A percentile compares a stretch with the other conserved stretches of the same genome.
phyloP scores from a whole-genome alignment of 2,329 filamentous ascomycete species.

The Colletotrichum echinochloae region DNA sequence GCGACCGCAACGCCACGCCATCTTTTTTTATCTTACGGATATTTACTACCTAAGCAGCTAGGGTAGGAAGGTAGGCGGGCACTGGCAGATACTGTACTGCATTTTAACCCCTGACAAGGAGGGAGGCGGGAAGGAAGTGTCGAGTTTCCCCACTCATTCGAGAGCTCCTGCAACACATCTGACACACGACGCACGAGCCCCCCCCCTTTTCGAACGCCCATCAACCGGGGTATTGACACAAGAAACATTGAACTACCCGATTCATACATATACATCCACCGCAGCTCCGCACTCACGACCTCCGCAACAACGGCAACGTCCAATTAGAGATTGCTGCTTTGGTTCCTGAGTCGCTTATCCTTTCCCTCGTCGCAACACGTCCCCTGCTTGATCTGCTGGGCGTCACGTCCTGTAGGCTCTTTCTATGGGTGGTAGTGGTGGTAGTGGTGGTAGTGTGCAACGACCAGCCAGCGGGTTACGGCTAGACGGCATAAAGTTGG shows the following conservation, averaged over 20 bases:
- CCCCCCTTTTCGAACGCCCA: slow-evolving; percentile 16
- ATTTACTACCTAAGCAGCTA: no score
- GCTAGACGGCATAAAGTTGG: neutral
- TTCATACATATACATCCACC: no score
- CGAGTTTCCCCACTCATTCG: neutral
- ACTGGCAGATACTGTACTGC: no score
- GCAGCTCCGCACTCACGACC: neutral
- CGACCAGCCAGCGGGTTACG: neutral
- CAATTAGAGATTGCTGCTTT: slow-evolving; percentile 13
- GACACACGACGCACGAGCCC: slow-evolving; percentile 37
- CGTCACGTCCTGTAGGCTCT: neutral
- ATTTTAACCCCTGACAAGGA: neutral
- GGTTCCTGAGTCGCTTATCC: slow-evolving; percentile 25
- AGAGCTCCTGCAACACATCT: slow-evolving; percentile 39
- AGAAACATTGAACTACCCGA: no score
- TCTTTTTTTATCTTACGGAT: neutral
- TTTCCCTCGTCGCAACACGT: slow-evolving; percentile 25
- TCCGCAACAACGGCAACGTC: slow-evolving; percentile 10
- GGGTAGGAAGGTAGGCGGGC: neutral
- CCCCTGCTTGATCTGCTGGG: slow-evolving; percentile 2
- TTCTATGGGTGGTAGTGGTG: neutral
- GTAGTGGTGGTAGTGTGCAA: no score
- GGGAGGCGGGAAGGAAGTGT: neutral
- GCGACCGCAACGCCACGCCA: neutral
- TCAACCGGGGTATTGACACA: slow-evolving; percentile 31